A percentile compares a stretch with the other conserved stretches of the same genome.
Evolutionary conservation across 345 rosid genomes (phyloP).

Genomic region (Boechera divaricarpa): DNA sequence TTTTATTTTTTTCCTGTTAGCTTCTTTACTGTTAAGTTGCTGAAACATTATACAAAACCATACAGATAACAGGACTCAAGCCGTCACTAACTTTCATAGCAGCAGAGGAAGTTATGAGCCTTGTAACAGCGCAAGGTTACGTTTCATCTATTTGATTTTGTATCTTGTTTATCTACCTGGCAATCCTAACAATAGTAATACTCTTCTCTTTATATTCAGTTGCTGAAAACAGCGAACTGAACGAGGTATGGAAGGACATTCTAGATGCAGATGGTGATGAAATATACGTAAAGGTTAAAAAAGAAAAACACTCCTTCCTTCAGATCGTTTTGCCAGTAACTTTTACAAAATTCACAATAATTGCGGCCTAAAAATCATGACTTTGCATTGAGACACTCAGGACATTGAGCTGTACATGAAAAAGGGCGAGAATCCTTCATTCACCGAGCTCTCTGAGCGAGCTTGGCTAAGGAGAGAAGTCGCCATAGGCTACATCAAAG

Average conservation of each 20-base stretch:
- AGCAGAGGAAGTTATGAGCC: constrained; percentile 96
- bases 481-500: constrained; percentile 86
- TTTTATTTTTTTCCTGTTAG: constrained; percentile 8
- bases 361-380: constrained; percentile 10
- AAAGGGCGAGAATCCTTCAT: constrained; percentile 84
- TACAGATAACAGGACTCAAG: constrained; percentile 79
- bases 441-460: constrained; percentile 78
- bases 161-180: neutral
- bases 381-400: constrained; percentile 47
- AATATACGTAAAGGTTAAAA: constrained; percentile 82
- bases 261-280: constrained; percentile 94
- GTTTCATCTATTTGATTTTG: neutral
- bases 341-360: neutral
- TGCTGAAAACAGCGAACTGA: constrained; percentile 78
- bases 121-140: constrained; percentile 96
- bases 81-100: constrained; percentile 88
- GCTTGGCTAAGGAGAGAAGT: constrained; percentile 81
- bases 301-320: neutral
- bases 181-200: constrained; percentile 3
- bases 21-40: neutral
- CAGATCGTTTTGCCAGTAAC: neutral
- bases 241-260: constrained; percentile 96
- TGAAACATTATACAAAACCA: constrained; percentile 26
- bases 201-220: constrained; percentile 53
- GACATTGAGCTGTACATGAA: constrained; percentile 80